Conservation (phyloP, 768 basidiomycete species). For the Trametes sanguinea region DNA sequence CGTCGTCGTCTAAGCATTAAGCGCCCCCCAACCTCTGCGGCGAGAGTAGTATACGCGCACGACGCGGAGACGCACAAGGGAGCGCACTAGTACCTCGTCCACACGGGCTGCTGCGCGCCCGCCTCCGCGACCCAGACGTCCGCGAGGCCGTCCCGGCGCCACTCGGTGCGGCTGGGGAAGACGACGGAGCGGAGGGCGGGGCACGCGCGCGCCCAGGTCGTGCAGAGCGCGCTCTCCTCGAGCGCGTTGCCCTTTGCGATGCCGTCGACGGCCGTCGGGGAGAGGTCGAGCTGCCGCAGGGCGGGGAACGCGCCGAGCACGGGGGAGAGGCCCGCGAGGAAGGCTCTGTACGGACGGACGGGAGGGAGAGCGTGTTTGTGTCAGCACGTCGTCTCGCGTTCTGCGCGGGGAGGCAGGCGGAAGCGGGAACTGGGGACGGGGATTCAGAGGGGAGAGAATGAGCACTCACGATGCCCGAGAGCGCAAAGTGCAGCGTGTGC, state of each 20-base stretch:
- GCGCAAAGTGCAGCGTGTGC: conserved; percentile 64
- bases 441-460: background rate
- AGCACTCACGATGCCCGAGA: conserved; percentile 63
- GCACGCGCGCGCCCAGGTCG: conserved; percentile 56
- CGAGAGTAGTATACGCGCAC: too few relatives aligned
- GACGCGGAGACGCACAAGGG: background rate
- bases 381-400: too few relatives aligned
- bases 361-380: too few relatives aligned
- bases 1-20: too few relatives aligned
- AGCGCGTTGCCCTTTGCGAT: conserved; percentile 39
- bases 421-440: background rate
- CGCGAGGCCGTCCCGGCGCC: conserved; percentile 39
- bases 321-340: conserved; percentile 60
- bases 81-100: conserved; percentile 15
- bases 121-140: conserved; percentile 36
- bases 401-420: too few relatives aligned
- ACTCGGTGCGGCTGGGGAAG: conserved; percentile 59
- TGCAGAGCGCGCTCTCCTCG: conserved; percentile 55
- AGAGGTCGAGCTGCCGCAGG: conserved; percentile 58
- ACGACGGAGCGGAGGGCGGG: conserved; percentile 52
- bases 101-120: conserved; percentile 11
- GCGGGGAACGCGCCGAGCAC: conserved; percentile 53
- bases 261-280: conserved; percentile 55
- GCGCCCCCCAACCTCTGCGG: too few relatives aligned
- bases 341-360: conserved; percentile 44